Percentiles rank a stretch among this genome's conserved stretches.
Evolutionary conservation across 1,284 basidiomycete genomes (phyloP).

Genomic region (Ustilago vetiveriae): DNA sequence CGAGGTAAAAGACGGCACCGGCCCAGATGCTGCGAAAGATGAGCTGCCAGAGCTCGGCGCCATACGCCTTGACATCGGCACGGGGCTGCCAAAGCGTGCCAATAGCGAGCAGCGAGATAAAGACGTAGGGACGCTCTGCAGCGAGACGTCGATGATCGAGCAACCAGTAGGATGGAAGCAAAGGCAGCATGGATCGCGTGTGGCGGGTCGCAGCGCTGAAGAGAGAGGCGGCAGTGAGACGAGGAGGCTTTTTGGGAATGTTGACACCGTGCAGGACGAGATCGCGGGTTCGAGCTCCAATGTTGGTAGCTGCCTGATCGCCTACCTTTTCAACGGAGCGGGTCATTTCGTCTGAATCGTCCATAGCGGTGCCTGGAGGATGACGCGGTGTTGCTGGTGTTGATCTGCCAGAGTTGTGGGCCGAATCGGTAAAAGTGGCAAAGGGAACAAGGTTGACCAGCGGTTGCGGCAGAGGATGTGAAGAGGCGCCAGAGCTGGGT

Average conservation of each 20-base stretch:
- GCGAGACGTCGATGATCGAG: constrained; percentile 37
- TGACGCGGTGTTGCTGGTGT: constrained; percentile 36
- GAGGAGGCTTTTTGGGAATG: constrained; percentile 47
- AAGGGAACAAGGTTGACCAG: constrained; percentile 29
- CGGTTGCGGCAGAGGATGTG: constrained; percentile 23
- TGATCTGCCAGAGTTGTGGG: constrained; percentile 35
- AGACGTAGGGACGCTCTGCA: constrained; percentile 38
- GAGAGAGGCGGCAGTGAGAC: constrained; percentile 39
- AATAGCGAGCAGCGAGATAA: constrained; percentile 33
- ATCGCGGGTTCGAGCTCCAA: constrained; percentile 42
- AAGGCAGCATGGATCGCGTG: constrained; percentile 27
- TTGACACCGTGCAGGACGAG: constrained; percentile 50
- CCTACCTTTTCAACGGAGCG: constrained; percentile 43
- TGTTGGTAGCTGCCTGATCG: constrained; percentile 43
- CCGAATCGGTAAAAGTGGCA: constrained; percentile 37
- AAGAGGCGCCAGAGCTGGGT: background rate
- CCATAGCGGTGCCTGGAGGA: constrained; percentile 13
- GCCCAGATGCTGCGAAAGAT: constrained; percentile 49
- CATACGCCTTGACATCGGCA: constrained; percentile 43
- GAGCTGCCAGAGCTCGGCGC: constrained; percentile 46
- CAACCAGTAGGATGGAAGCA: constrained; percentile 42
- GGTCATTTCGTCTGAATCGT: constrained; percentile 41
- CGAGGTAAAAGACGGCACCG: constrained; percentile 43
- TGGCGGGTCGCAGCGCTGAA: constrained; percentile 41
- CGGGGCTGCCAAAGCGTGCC: constrained; percentile 44